Percentiles rank a stretch among this genome's conserved stretches.
These are phyloP conservation scores for Aspergillus pseudonomiae DNA, from an alignment of 2,329 filamentous ascomycete genomes.

Conservation along the genomic window DNA sequence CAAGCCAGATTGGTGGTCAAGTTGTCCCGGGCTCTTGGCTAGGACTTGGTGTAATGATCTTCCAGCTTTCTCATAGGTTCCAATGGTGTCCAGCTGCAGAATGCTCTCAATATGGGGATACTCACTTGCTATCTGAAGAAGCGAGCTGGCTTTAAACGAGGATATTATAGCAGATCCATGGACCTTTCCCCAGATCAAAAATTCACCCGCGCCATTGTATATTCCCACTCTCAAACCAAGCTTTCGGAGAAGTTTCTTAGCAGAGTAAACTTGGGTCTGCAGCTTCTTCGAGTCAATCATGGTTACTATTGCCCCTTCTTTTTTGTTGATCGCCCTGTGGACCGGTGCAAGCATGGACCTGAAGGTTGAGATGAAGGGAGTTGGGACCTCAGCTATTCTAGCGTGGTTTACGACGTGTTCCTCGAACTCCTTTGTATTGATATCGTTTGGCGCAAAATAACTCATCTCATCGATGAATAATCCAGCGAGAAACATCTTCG, in stretches of 20 bases:
- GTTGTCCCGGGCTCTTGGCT: slow-evolving; percentile 2
- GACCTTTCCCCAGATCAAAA: slow-evolving; percentile 38
- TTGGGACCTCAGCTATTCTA: slow-evolving; percentile 17
- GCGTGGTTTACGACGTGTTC: slow-evolving; percentile 30
- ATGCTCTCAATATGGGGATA: slow-evolving; percentile 26
- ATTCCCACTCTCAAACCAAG: slow-evolving; percentile 20
- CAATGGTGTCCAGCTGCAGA: slow-evolving; percentile 31
- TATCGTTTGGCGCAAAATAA: slow-evolving; percentile 17
- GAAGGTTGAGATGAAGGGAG: slow-evolving; percentile 41
- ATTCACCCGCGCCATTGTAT: slow-evolving; percentile 37
- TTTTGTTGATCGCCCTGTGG: slow-evolving; percentile 32
- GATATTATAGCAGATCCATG: slow-evolving; percentile 31
- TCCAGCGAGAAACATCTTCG: slow-evolving; percentile 27
- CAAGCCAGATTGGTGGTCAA: slow-evolving; percentile 22
- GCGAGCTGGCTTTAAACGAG: slow-evolving; percentile 26
- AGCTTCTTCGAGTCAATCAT: slow-evolving; percentile 37
- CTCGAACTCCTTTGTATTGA: slow-evolving; percentile 23
- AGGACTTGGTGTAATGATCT: slow-evolving; percentile 20
- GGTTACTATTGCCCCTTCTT: slow-evolving; percentile 29
- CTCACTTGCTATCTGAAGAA: slow-evolving; percentile 23
- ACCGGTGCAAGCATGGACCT: slow-evolving; percentile 31
- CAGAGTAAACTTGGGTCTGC: slow-evolving; percentile 28
- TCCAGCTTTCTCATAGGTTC: slow-evolving; percentile 1
- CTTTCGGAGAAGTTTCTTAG: slow-evolving; percentile 26
- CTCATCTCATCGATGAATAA: slow-evolving; percentile 22